A percentile compares a stretch with the other conserved stretches of the same genome.
These are phyloP conservation scores for Pichia sporocuriosa DNA, from an alignment of 805 yeast species.

Conservation along the genomic window DNA sequence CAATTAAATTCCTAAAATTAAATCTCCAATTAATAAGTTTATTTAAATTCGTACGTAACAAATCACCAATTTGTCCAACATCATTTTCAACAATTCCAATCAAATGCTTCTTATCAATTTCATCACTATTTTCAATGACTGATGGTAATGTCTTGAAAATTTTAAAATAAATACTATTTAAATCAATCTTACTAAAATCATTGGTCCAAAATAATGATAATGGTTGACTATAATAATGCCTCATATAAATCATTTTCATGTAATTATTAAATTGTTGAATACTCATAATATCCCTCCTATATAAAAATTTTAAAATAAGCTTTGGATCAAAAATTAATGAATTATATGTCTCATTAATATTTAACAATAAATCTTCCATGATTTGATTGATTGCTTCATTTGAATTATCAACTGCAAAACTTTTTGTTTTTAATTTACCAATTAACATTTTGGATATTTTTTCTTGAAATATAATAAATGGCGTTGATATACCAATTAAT, in stretches of 20 bases:
- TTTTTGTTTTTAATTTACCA: conserved; percentile 19
- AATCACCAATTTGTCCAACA: conserved; percentile 17
- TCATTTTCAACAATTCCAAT: conserved; percentile 19
- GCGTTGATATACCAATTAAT: conserved; percentile 30
- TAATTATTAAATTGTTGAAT: conserved; percentile 25
- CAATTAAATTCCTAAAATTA: conserved; percentile 23
- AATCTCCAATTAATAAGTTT: conserved; percentile 27
- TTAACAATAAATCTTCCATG: conserved; percentile 28
- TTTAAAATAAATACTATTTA: conserved; percentile 21
- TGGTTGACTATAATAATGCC: conserved; percentile 31
- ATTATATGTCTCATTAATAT: conserved; percentile 26
- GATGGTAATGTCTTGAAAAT: conserved; percentile 26
- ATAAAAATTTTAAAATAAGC: conserved; percentile 24
- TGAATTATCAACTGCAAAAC: conserved; percentile 28
- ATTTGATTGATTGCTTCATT: conserved; percentile 26
- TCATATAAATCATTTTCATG: conserved; percentile 30
- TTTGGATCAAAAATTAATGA: conserved; percentile 29
- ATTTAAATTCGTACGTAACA: conserved; percentile 21
- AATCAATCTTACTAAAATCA: conserved; percentile 21
- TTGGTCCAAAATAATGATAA: conserved; percentile 29
- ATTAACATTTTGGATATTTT: conserved; percentile 24
- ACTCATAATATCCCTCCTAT: conserved; percentile 23
- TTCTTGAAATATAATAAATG: conserved; percentile 30
- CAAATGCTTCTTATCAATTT: conserved; percentile 17
- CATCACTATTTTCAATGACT: conserved; percentile 16